These are phyloP conservation scores for Cryoendolithus antarcticus DNA, from an alignment of 2,329 filamentous ascomycete species.

Conservation along the genomic window DNA sequence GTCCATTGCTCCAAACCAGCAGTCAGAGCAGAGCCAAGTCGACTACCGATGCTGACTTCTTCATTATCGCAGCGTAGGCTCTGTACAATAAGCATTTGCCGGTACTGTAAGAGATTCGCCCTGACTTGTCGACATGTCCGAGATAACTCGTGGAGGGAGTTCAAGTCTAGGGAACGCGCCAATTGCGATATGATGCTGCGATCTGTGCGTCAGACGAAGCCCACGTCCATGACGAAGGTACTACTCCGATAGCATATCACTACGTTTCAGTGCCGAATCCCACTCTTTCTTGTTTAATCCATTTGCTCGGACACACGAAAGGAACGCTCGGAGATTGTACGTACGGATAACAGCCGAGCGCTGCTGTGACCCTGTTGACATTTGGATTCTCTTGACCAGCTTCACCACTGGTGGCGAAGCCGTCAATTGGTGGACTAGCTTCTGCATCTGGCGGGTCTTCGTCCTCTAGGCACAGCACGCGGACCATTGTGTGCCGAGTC, in stretches of 20 bases:
- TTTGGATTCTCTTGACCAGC: conserved; percentile 36
- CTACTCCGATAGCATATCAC: too few relatives aligned
- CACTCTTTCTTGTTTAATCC: too few relatives aligned
- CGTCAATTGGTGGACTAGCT: conserved; percentile 4
- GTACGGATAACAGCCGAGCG: conserved; percentile 57
- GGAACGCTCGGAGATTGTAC: not conserved
- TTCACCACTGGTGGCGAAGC: conserved; percentile 1
- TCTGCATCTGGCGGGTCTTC: conserved; percentile 3
- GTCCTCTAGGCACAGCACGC: conserved; percentile 4
- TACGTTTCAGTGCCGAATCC: too few relatives aligned
- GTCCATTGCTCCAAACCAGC: conserved; percentile 18
- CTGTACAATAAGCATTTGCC: conserved; percentile 56
- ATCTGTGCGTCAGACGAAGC: not conserved
- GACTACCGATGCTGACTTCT: conserved; percentile 38
- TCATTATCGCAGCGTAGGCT: conserved; percentile 76
- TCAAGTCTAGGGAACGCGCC: conserved; percentile 69
- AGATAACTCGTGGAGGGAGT: conserved; percentile 72
- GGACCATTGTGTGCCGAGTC: conserved; percentile 4
- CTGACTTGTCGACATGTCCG: conserved; percentile 71
- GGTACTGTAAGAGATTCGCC: conserved; percentile 65
- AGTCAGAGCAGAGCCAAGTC: conserved; percentile 32
- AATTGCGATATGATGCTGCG: conserved; percentile 64
- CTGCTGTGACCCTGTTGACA: conserved; percentile 46
- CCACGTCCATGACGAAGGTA: too few relatives aligned
- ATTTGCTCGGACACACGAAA: too few relatives aligned